Evolutionary conservation across 2,329 filamentous ascomycete genomes (phyloP), one percentile per base, ranked within the genome.

Genomic region (Fusarium chaquense): DNA sequence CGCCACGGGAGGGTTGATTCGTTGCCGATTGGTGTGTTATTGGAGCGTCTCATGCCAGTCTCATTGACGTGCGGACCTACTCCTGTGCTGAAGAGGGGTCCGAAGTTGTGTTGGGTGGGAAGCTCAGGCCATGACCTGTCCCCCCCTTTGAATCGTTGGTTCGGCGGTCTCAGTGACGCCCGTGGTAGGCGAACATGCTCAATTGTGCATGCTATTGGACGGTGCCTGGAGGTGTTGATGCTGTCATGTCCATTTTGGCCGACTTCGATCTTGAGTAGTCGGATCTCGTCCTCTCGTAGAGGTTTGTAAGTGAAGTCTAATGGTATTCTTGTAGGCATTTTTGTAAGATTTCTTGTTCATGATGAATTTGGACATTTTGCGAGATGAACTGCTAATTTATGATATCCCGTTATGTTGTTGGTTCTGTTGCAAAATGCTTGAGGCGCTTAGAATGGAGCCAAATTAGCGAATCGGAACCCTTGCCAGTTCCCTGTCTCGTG

Each of bases 51-150:
- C 36, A n/a, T 6, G 18, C 4, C n/a, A 13, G n/a, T 6, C 10
- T 10, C 5, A 0, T 35, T 22, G 1, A 13, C 3, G 3, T 8
- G 28, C 1, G 47, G n/a, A 36, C 26, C 44, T 3, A 9, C 8
- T 3, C 36, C 58, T n/a, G n/a, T 33, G 15, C 22, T 22, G 20
- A 58, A 62, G 18, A 38, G 36, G 12, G 36, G 6, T 12, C 36
- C 36, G 7, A 38, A 38, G 36, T 20, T 38, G 10, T 38, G n/a
- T 38, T 38, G 36, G 36, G 18, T 38, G 11, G 11, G n/a, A 38
- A 38, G n/a, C n/a, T 38, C 36, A 20, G 36, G 36, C 36, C 36
- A 38, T 3, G 36, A 13, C 18, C n/a, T 20, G 1, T 20, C n/a
- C 36, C 3, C 1, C 7, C 36, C 36, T 20, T 38, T 38, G 18